Evolutionary conservation across 1,139 yeast species (phyloP), one percentile per base, ranked within the genome.

Genomic region (Hemisphaericaspora lyxosophila): DNA sequence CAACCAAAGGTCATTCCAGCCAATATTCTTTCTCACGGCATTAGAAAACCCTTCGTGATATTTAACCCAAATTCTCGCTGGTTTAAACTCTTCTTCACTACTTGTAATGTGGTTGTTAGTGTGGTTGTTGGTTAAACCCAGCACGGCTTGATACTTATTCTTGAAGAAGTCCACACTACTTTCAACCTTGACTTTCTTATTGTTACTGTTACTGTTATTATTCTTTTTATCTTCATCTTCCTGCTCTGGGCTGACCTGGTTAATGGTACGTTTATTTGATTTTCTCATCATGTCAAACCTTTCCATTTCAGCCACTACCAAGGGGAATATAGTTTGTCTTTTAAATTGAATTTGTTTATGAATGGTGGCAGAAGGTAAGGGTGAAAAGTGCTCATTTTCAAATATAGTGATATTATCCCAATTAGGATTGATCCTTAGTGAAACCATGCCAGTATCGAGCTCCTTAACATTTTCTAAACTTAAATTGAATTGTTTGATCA

Each of bases 11-110:
- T 82, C 86, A 4, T 66, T 59, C 97, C 97, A 92, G 6, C 82
- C 76, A 22, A 90, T 79, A 41, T 83, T 85, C 51, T 88, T 88
- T 28, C 95, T 67, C 1, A 92, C 97, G 0, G 98, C 98, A 59
- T 90, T 86, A 7, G 96, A 86, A 52, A 85, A 90, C 2, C 98
- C 97, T 59, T 90, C 97, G 48, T 85, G 85, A 53, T 83, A 90
- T 54, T 86, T 90, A 12, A 92, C 86, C 97, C 97, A 92, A 6
- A 88, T 84, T 45, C 85, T 69, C 9, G 58, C 42, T 14, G 52
- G 49, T 20, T 47, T 46, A n/a, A 34, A 36, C 7, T 48, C 51
- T 16, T 41, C 42, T 12, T 48, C 41, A 33, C 45, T 36, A 26
- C 37, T 39, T 2, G 47, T n/a, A n/a, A n/a, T n/a, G n/a, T n/a